Percentiles rank a stretch among this genome's conserved stretches.
These are phyloP conservation scores for Ophiostoma australiae DNA, from an alignment of 2,329 filamentous ascomycete species.

Conservation along the genomic window DNA sequence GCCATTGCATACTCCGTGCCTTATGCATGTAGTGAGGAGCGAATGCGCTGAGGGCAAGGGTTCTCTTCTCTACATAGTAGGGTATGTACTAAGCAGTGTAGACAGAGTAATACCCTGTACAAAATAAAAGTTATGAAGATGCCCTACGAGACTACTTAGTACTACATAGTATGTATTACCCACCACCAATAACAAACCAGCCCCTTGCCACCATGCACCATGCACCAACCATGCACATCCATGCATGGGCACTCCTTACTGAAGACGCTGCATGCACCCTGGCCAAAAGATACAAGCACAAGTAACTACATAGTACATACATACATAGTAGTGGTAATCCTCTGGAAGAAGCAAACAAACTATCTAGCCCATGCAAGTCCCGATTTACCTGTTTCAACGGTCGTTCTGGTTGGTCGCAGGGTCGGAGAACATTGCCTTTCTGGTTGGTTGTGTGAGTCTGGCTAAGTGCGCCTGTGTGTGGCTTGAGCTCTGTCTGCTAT, in stretches of 20 bases:
- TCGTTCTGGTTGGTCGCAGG: not conserved
- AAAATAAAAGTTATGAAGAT: not conserved
- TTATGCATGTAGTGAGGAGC: not conserved
- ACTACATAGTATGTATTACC: too few species aligned
- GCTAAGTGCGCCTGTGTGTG: not conserved
- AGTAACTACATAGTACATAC: not conserved
- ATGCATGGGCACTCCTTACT: not conserved
- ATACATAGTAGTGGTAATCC: too few species aligned
- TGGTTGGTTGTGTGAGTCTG: not conserved
- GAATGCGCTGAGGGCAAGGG: not conserved
- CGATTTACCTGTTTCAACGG: constrained; percentile 7
- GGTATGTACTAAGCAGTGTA: not conserved
- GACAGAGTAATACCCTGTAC: too few species aligned
- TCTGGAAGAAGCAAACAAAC: not conserved
- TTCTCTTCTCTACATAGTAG: not conserved
- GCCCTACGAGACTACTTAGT: too few species aligned
- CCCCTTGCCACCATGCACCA: constrained; percentile 11
- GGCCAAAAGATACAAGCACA: not conserved
- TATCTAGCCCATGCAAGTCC: not conserved
- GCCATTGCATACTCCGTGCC: not conserved
- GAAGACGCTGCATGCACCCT: not conserved
- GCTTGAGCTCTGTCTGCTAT: not conserved
- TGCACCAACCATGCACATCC: not conserved
- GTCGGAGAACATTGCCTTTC: constrained; percentile 11
- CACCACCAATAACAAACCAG: constrained; percentile 8